These are phyloP conservation scores for Vicia villosa DNA, from an alignment of 306 rosid genomes.

Conservation along the genomic window DNA sequence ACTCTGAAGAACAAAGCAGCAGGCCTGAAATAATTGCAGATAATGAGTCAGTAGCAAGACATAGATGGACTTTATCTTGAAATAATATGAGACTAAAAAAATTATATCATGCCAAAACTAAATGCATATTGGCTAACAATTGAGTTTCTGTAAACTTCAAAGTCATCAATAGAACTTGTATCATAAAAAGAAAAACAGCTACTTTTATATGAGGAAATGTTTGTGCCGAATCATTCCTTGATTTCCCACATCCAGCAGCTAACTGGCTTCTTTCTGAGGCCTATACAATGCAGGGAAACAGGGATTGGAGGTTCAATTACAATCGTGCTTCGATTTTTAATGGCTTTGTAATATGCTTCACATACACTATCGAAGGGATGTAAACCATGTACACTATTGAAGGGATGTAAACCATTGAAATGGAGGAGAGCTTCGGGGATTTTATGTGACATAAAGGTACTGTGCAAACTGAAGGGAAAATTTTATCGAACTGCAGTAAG, in stretches of 20 bases:
- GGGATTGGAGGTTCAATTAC: not conserved
- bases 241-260: constrained; percentile 3
- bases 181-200: constrained; percentile 11
- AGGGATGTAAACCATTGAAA: too few relatives aligned
- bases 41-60: constrained; percentile 22
- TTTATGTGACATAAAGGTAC: too few relatives aligned
- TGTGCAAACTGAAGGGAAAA: too few relatives aligned
- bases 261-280: not conserved
- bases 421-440: too few relatives aligned
- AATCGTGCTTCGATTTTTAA: not conserved
- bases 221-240: not conserved
- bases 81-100: constrained; percentile 8
- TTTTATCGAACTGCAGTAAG: too few relatives aligned
- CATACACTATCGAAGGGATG: too few relatives aligned
- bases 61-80: not conserved
- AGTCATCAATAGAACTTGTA: constrained; percentile 7
- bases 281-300: not conserved
- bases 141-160: not conserved
- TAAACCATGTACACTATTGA: too few relatives aligned
- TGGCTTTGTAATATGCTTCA: not conserved
- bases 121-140: constrained; percentile 10
- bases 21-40: constrained; percentile 62
- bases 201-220: not conserved
- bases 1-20: constrained; percentile 90
- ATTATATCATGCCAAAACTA: constrained; percentile 16